Base-by-base conservation (phyloP, 2,329 filamentous ascomycete genomes). In the Xylaria sp. region DNA sequence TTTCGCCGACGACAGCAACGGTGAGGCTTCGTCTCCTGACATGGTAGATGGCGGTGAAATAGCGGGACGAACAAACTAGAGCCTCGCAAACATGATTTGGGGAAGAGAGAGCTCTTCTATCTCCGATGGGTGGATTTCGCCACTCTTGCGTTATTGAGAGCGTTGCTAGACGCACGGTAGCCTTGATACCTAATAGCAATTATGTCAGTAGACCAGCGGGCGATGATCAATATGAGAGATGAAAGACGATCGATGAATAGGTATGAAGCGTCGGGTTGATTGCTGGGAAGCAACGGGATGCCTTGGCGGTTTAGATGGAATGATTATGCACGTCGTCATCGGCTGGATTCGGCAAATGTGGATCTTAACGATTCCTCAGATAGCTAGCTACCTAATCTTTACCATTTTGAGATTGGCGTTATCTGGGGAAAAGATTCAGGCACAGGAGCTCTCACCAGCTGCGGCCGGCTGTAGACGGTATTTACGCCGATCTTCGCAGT, bases 1-100 rank as follows among this genome's bases (percentile, higher is more conserved):
- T 53, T 69, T 73, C 42, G 79, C 77, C 28, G 69, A 61, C 20
- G 63, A 57, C 13, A 69, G 61, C 65, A 71, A 65, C 42, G 66
- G 59, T 17, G 66, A 66, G 40, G 59, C 28, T 57, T 71, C 67
- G 54, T 67, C 69, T 33, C 63, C 56, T 28, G 67, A 60, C 69
- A 71, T 70, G 36, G 40, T 67, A 23, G 61, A 60, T 60, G 54
- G 33, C 15, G 20, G 13, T 57, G 42, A 46, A 48, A 63, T 36
- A 11, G 62, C 42, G 44, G 23, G 61, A 58, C 44, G 42, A 20
- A 38, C 38, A 60, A 59, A 36, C 60, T 67, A 69, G 51, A 57
- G 54, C n/a, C 46, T 46, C 38, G 40, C 26, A 59, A 59, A 20
- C 68, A 71, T 66, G 57, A 38, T 59, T 60, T 20, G 54, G 23